Base-by-base conservation (phyloP, 495 filamentous ascomycete genomes). In the Aspergillus sclerotiicarbonarius region DNA sequence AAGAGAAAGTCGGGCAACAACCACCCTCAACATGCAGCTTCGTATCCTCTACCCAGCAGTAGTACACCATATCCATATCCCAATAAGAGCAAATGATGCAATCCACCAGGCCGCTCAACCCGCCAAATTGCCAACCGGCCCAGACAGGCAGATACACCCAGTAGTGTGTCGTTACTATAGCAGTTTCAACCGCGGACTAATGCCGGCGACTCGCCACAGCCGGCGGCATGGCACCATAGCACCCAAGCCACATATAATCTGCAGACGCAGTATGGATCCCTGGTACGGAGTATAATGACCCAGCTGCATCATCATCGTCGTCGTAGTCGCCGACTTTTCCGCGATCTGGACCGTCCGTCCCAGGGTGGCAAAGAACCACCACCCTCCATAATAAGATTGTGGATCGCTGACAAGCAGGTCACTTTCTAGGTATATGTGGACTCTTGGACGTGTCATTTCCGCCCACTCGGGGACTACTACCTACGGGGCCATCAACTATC, bases 231-330 rank as follows among this genome's bases (percentile, higher is more conserved):
- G 39, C 37, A 30, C 53, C 41, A 46, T 46, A 55, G 53, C 41
- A 55, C 41, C 30, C 41, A 55, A 55, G 53, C 53, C 53, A 45
- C 53, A 33, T 46, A n/a, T 44, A 47, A 16, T 30, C 8, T 46
- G 16, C n/a, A 56, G 25, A 49, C 20, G 39, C 39, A 33, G n/a
- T 47, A 39, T 16, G 47, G 47, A 50, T 32, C 47, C 16, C 6
- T 50, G 29, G 37, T 41, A 41, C 37, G 13, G 9, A 41, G 37
- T 41, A 41, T 6, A n/a, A 4, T 15, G 5, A 25, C 25, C 25
- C 25, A 25, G 44, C 16, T 21, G 9, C 6, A 3, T 46, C 44
- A 1, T 20, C 44, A 3, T 46, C 44, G 25, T 5, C 25, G 8
- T 46, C 44, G 6, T 20, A 15, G 16, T 46, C 44, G 25, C 25